A percentile compares a stretch with the other conserved stretches of the same genome.
Evolutionary conservation across 106 monocot species (phyloP).

Genomic region (Dioscorea zingiberensis): DNA sequence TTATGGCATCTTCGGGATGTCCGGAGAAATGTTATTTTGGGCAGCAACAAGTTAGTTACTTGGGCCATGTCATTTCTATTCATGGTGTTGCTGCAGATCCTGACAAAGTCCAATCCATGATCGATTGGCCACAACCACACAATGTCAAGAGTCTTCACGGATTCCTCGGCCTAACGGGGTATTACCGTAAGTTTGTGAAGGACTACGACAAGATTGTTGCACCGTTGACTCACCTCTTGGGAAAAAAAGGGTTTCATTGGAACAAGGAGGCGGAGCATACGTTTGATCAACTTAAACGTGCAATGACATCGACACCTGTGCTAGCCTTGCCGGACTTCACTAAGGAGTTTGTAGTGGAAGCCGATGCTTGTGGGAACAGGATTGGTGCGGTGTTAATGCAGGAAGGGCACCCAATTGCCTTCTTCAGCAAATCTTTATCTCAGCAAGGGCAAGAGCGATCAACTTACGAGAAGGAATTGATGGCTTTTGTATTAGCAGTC

Average conservation of each 20-base stretch:
- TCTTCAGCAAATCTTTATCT: not conserved
- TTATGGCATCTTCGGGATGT: not conserved
- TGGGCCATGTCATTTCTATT: constrained; percentile 1
- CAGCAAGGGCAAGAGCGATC: not conserved
- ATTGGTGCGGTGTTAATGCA: constrained; percentile 1
- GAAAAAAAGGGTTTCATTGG: constrained; percentile 1
- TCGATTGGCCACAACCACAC: not conserved
- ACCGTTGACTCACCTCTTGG: not conserved
- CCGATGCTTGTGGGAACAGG: not conserved
- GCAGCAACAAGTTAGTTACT: not conserved
- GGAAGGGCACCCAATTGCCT: not conserved
- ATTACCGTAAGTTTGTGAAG: not conserved
- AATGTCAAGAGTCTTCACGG: not conserved
- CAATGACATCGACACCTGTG: not conserved
- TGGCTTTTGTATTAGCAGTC: not conserved
- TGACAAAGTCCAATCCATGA: not conserved
- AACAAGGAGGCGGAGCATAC: not conserved
- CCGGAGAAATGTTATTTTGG: not conserved
- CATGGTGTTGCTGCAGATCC: not conserved
- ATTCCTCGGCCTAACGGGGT: constrained; percentile 3
- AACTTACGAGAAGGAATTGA: not conserved
- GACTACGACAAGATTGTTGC: not conserved
- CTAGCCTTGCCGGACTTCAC: not conserved
- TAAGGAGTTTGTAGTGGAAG: not conserved
- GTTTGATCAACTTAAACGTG: not conserved